Conservation (phyloP, 345 rosid species). For the Brassica napus region Da-Ae NC_063443.1:15505001-15505500, state of each 20-base stretch:
- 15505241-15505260: slow-evolving; percentile 37
- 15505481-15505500: slow-evolving; percentile 32
- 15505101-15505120: slow-evolving; percentile 17
- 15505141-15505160: slow-evolving; percentile 6
- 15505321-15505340: slow-evolving; percentile 8
- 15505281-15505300: slow-evolving; percentile 10
- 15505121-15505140: slow-evolving; percentile 16
- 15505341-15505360: background rate
- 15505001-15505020: background rate
- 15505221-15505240: slow-evolving; percentile 31
- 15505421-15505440: slow-evolving; percentile 38
- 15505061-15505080: slow-evolving; percentile 9
- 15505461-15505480: slow-evolving; percentile 36
- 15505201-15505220: slow-evolving; percentile 24
- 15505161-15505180: slow-evolving; percentile 21
- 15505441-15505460: slow-evolving; percentile 36
- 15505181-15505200: slow-evolving; percentile 7
- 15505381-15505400: slow-evolving; percentile 20
- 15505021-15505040: slow-evolving; percentile 22
- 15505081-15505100: slow-evolving; percentile 9
- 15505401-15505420: slow-evolving; percentile 13
- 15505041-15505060: slow-evolving; percentile 13
- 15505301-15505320: slow-evolving; percentile 1
- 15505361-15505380: slow-evolving; percentile 18
- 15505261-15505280: slow-evolving; percentile 22